phyloP scores from a whole-genome alignment of 148 eudicot species.

The Persicaria tinctoria region DNA sequence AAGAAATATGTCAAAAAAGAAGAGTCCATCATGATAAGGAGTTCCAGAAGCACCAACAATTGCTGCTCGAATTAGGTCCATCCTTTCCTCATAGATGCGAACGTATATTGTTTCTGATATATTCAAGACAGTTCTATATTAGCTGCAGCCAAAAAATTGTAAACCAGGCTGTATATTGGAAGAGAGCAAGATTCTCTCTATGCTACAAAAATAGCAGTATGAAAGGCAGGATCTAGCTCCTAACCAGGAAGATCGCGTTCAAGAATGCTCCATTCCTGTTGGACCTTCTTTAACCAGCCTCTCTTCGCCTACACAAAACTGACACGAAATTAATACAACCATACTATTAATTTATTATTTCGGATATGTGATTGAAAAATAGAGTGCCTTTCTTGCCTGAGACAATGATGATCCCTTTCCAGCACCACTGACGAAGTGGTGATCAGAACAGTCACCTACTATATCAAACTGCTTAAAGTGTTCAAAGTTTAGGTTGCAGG shows the following conservation, averaged over 20 bases:
- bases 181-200: background rate
- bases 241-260: constrained; percentile 91
- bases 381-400: constrained; percentile 40
- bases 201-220: background rate
- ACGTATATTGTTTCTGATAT: constrained; percentile 67
- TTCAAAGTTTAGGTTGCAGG: constrained; percentile 19
- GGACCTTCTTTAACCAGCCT: constrained; percentile 83
- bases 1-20: constrained; percentile 82
- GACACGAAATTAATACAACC: constrained; percentile 5
- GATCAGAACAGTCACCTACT: constrained; percentile 65
- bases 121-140: background rate
- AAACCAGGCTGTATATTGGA: background rate
- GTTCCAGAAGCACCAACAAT: constrained; percentile 86
- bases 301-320: constrained; percentile 40
- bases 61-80: constrained; percentile 82
- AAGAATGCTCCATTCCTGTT: constrained; percentile 87
- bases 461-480: constrained; percentile 63
- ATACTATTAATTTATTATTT: background rate
- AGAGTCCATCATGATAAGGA: constrained; percentile 89
- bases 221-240: constrained; percentile 1
- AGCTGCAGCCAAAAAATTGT: background rate
- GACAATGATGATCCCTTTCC: constrained; percentile 36
- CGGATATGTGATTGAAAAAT: background rate
- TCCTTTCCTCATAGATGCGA: constrained; percentile 87
- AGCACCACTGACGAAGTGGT: constrained; percentile 62